These are phyloP conservation scores for Anthracocystis walkeri DNA, from an alignment of 1,284 basidiomycete species.

Conservation along the genomic window DNA sequence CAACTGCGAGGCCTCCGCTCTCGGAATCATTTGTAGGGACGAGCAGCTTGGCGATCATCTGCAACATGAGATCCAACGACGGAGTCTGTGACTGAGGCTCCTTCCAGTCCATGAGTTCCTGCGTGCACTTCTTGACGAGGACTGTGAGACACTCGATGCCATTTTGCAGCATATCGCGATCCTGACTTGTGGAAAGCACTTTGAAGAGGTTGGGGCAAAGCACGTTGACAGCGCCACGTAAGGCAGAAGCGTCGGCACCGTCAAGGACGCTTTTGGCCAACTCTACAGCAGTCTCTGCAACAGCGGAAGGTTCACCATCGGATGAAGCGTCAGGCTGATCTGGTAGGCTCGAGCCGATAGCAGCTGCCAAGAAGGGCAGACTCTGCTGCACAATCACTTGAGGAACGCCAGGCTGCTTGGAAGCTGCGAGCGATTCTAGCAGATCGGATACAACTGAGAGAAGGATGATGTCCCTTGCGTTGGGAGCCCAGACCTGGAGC, in stretches of 20 bases:
- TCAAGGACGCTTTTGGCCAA: constrained; percentile 75
- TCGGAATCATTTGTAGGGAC: constrained; percentile 54
- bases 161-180: constrained; percentile 74
- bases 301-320: constrained; percentile 35
- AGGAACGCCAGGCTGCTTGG: constrained; percentile 74
- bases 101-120: constrained; percentile 78
- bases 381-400: constrained; percentile 79
- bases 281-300: constrained; percentile 76
- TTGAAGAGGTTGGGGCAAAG: constrained; percentile 46
- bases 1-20: constrained; percentile 89
- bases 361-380: constrained; percentile 78
- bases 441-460: constrained; percentile 87
- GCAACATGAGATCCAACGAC: constrained; percentile 53
- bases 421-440: constrained; percentile 74
- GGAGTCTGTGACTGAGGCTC: constrained; percentile 17
- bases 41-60: constrained; percentile 58
- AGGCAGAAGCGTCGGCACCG: constrained; percentile 78
- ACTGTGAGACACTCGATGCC: constrained; percentile 84
- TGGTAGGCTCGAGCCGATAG: constrained; percentile 73
- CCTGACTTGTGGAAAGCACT: constrained; percentile 44
- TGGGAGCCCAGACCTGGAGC: constrained; percentile 75
- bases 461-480: constrained; percentile 87
- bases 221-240: constrained; percentile 76
- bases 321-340: constrained; percentile 11
- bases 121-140: constrained; percentile 85